phyloP scores from a whole-genome alignment of 2,329 filamentous ascomycete genomes.

The Myotisia sp. region DNA sequence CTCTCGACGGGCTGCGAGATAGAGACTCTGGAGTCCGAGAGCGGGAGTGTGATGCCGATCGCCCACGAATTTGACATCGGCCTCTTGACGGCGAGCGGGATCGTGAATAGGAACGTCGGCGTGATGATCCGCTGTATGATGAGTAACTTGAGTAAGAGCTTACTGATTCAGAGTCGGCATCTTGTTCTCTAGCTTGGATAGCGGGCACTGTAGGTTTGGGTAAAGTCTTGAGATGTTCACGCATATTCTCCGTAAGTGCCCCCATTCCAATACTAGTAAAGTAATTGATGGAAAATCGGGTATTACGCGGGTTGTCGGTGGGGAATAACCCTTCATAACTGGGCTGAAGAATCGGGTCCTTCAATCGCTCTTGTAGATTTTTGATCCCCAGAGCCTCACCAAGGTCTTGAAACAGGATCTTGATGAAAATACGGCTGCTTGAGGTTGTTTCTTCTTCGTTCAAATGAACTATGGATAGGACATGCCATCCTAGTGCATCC shows the following conservation, averaged over 20 bases:
- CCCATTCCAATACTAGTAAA: constrained; percentile 98
- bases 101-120: constrained; percentile 30
- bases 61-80: constrained; percentile 11
- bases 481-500: constrained; percentile 86
- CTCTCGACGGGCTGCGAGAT: constrained; percentile 19
- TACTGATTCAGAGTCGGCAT: constrained; percentile 53
- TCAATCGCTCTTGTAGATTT: constrained; percentile 60
- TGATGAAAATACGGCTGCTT: constrained; percentile 94
- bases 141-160: constrained; percentile 62
- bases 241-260: constrained; percentile 84
- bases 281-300: constrained; percentile 97
- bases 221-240: constrained; percentile 75
- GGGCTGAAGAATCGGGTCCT: constrained; percentile 62
- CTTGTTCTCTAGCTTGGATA: constrained; percentile 38
- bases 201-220: constrained; percentile 70
- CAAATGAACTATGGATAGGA: constrained; percentile 67
- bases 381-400: constrained; percentile 73
- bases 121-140: constrained; percentile 41
- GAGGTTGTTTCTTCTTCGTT: constrained; percentile 97
- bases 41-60: constrained; percentile 7
- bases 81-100: constrained; percentile 32
- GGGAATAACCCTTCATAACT: constrained; percentile 81
- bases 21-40: constrained; percentile 20
- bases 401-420: constrained; percentile 90
- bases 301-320: constrained; percentile 73